These are phyloP conservation scores for Choiromyces venosus DNA, from an alignment of 495 filamentous ascomycete genomes.

Conservation along the genomic window DNA sequence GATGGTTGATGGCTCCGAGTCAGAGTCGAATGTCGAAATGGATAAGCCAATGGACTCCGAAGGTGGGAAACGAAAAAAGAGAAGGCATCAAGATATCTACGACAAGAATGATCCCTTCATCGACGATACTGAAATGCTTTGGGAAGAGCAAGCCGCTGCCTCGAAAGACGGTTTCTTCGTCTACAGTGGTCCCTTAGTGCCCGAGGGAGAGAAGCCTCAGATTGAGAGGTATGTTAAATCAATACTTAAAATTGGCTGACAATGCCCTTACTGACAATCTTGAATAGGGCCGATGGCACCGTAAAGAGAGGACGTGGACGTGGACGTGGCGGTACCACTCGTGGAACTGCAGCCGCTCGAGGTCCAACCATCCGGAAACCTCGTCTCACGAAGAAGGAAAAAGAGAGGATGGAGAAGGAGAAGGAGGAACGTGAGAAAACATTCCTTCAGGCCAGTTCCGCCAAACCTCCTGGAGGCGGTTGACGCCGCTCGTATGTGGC, in stretches of 20 bases:
- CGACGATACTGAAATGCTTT: constrained; percentile 89
- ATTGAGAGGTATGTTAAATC: constrained; percentile 58
- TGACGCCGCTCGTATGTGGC: background rate
- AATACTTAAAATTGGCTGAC: background rate
- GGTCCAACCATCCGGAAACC: constrained; percentile 71
- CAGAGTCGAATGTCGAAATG: constrained; percentile 64
- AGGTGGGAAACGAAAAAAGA: constrained; percentile 58
- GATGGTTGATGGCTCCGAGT: constrained; percentile 60
- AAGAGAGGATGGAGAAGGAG: constrained; percentile 59
- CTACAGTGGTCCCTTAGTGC: constrained; percentile 76
- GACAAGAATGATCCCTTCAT: constrained; percentile 96
- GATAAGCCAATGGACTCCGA: constrained; percentile 54
- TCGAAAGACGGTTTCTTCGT: constrained; percentile 90
- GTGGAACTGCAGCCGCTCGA: constrained; percentile 71
- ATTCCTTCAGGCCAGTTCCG: constrained; percentile 21
- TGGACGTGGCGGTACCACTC: constrained; percentile 57
- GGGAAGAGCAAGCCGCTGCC: constrained; percentile 91
- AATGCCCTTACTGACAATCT: constrained; percentile 40
- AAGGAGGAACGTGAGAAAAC: constrained; percentile 60
- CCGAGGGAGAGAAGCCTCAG: constrained; percentile 81
- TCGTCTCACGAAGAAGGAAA: constrained; percentile 69
- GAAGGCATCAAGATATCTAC: constrained; percentile 91
- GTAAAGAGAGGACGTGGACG: constrained; percentile 58
- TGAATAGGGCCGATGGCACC: constrained; percentile 62
- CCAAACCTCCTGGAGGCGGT: constrained; percentile 18